Base-by-base conservation (phyloP, 2,329 filamentous ascomycete species). In the Fusarium secorum region DNA sequence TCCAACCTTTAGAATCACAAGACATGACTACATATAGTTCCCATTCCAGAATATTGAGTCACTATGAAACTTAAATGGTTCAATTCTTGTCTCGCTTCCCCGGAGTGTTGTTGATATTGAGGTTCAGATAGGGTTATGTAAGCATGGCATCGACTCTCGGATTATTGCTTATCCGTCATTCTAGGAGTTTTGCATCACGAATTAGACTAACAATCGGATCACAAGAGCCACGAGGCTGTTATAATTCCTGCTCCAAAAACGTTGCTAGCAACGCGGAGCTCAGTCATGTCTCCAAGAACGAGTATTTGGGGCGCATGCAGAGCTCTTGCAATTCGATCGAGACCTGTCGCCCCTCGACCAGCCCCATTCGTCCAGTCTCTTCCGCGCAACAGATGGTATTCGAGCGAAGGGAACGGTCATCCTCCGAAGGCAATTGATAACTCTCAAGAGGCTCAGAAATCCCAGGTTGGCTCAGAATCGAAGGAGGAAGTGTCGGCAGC, bases 251-350 rank as follows among this genome's bases (percentile, higher is more conserved):
- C 71, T 76, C 74, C 60, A 74, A 66, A 63, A 71, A 73, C 73
- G 74, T 59, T 74, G 73, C 61, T 62, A 74, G 71, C 68, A 70
- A 73, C 73, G 74, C 70, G 73, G 74, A 74, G 75, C 73, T 76
- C 72, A 73, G 73, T 57, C 72, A 81, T 81, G 79, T 76, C 78
- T 76, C 71, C 79, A 61, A 76, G 76, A 73, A 72, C 76, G 63
- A 76, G 75, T 64, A 66, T 80, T 60, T 80, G 77, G 79, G 76
- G 77, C 39, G 79, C 75, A 70, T 80, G 79, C 60, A 77, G 78
- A 75, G 73, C 75, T 73, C 73, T 81, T 53, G 77, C 76, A 57
- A 59, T 79, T 66, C 75, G 72, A 38, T 74, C 76, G 72, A 73
- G 75, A 60, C 74, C 76, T 73, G 68, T 58, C 55, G 70, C 73